Conservation (phyloP, 2,329 filamentous ascomycete species). For the Pseudocercospora musae region DNA sequence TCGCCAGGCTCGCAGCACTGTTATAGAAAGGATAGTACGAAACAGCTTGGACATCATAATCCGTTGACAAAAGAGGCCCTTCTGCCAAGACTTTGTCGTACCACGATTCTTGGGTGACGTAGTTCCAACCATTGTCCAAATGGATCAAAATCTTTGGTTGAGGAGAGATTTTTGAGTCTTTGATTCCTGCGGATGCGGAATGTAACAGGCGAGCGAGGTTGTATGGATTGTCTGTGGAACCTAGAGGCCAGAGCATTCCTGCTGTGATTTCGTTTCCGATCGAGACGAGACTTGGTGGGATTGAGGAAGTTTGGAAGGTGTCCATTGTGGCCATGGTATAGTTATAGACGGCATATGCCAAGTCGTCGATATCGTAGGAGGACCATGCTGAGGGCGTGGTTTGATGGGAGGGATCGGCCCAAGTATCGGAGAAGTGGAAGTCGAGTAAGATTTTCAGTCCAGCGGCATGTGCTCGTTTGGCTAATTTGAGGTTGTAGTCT, state of each 20-base stretch:
- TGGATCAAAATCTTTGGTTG: constrained; percentile 34
- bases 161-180: constrained; percentile 24
- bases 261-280: constrained; percentile 40
- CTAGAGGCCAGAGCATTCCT: constrained; percentile 37
- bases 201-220: constrained; percentile 36
- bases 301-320: constrained; percentile 39
- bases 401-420: constrained; percentile 38
- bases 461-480: constrained; percentile 32
- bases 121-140: constrained; percentile 36
- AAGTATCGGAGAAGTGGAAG: constrained; percentile 35
- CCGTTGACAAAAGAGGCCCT: constrained; percentile 24
- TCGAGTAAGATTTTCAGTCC: constrained; percentile 37
- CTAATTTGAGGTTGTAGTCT: constrained; percentile 36
- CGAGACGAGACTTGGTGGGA: constrained; percentile 40
- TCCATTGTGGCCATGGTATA: constrained; percentile 38
- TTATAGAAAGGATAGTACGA: constrained; percentile 34
- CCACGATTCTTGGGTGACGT: constrained; percentile 27
- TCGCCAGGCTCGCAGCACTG: constrained; percentile 26
- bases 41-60: constrained; percentile 32
- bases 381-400: constrained; percentile 33
- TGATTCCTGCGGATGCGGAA: constrained; percentile 30
- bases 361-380: constrained; percentile 31
- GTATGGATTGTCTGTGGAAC: constrained; percentile 27
- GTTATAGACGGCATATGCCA: constrained; percentile 31
- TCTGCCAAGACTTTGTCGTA: constrained; percentile 30